These are phyloP conservation scores for Naganishia vishniacii DNA, from an alignment of 768 basidiomycete species.

Conservation along the genomic window DNA sequence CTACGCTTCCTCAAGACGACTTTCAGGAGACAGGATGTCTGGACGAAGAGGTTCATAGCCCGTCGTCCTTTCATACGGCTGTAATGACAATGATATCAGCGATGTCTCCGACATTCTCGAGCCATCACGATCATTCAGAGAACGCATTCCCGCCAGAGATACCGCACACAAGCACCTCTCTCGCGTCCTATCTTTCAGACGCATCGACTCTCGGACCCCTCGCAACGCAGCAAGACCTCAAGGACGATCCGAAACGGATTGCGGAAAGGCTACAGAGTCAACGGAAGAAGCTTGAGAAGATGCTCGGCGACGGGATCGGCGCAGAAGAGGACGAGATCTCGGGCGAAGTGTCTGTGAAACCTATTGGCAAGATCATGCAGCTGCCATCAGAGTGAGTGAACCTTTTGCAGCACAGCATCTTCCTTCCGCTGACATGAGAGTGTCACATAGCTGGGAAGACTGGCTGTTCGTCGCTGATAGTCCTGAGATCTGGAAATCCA, in stretches of 20 bases:
- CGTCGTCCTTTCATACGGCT: background rate
- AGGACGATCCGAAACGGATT: background rate
- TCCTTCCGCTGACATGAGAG: background rate
- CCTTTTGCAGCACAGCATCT: background rate
- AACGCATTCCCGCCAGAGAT: background rate
- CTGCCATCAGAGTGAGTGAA: background rate
- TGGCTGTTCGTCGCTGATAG: background rate
- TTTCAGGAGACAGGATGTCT: background rate
- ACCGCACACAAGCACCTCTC: constrained; percentile 8
- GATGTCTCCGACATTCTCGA: background rate
- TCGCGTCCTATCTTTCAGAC: background rate
- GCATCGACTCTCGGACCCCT: constrained; percentile 10
- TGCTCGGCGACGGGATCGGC: background rate
- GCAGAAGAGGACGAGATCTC: background rate
- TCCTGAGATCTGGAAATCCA: background rate
- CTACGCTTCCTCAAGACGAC: background rate
- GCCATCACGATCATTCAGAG: background rate
- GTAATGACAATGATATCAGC: background rate
- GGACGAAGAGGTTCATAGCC: background rate
- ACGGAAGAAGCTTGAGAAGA: constrained; percentile 10
- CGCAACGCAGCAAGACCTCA: constrained; percentile 7
- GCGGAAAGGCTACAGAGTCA: background rate
- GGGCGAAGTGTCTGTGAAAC: background rate
- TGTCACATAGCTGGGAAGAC: background rate
- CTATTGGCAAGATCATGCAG: background rate